Evolutionary conservation across 352 stramenopile species (phyloP).

Genomic region (Globisporangium lucens): DNA sequence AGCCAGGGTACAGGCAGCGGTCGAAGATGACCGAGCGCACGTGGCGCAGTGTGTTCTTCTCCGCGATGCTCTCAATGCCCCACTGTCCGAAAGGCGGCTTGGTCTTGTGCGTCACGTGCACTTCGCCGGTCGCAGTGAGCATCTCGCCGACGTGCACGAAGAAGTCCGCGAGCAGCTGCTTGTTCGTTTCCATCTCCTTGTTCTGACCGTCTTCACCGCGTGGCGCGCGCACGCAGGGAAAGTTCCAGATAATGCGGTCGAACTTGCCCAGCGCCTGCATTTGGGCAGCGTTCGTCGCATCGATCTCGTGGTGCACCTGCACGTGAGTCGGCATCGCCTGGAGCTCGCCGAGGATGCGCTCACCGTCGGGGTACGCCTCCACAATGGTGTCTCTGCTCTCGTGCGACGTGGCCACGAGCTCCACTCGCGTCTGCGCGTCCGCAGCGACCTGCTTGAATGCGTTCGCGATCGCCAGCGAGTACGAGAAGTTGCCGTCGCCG

Average conservation of each 20-base stretch:
- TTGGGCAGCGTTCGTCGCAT: conserved; percentile 85
- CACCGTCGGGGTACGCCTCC: conserved; percentile 89
- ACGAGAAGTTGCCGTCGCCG: conserved; percentile 96
- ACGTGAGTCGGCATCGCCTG: conserved; percentile 44
- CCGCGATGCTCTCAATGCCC: conserved; percentile 73
- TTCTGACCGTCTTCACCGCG: conserved; percentile 96
- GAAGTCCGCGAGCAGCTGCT: conserved; percentile 89
- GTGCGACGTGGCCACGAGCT: conserved; percentile 91
- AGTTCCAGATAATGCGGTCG: conserved; percentile 96
- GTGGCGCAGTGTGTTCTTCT: conserved; percentile 41
- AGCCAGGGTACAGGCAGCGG: conserved; percentile 88
- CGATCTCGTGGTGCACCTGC: conserved; percentile 84
- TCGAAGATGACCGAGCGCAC: conserved; percentile 91
- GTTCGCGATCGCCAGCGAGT: conserved; percentile 88
- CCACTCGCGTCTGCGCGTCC: conserved; percentile 17
- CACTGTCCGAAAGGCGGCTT: conserved; percentile 90
- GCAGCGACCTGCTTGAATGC: conserved; percentile 28
- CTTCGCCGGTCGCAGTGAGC: conserved; percentile 69
- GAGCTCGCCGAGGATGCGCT: conserved; percentile 77
- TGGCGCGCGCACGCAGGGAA: conserved; percentile 90
- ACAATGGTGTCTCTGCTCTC: conserved; percentile 84
- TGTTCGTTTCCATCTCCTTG: conserved; percentile 94
- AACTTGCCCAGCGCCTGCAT: conserved; percentile 75
- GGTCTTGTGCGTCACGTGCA: conserved; percentile 97
- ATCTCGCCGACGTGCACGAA: conserved; percentile 59